These are phyloP conservation scores for Dactylonectria macrodidyma DNA, from an alignment of 2,329 filamentous ascomycete genomes.

Conservation along the genomic window DNA sequence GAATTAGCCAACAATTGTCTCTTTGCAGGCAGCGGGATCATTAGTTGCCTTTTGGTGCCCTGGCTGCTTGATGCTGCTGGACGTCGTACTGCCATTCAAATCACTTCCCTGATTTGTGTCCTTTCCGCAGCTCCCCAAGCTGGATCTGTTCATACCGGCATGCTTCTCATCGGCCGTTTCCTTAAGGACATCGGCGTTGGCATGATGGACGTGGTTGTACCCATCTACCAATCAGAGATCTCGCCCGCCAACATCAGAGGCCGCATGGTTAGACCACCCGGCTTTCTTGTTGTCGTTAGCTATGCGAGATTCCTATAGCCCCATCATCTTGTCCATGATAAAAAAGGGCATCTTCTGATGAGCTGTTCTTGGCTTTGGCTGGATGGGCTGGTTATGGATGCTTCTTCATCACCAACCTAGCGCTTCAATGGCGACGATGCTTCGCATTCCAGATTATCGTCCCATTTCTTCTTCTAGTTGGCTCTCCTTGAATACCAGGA, in stretches of 20 bases:
- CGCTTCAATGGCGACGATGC: not conserved
- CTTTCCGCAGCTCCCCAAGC: constrained; percentile 59
- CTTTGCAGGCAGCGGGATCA: constrained; percentile 9
- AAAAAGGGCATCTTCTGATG: not conserved
- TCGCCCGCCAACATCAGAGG: constrained; percentile 15
- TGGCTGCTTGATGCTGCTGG: constrained; percentile 4
- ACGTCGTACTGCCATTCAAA: constrained; percentile 7
- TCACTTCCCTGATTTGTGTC: constrained; percentile 25
- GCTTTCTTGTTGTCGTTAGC: constrained; percentile 12
- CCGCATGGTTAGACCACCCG: constrained; percentile 4
- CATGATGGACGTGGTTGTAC: constrained; percentile 46
- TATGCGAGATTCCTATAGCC: not conserved
- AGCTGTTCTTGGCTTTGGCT: constrained; percentile 1
- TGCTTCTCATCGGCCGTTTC: constrained; percentile 57
- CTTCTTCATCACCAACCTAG: constrained; percentile 10
- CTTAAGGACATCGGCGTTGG: constrained; percentile 58
- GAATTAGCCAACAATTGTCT: constrained; percentile 8
- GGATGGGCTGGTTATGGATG: constrained; percentile 13
- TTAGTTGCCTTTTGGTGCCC: constrained; percentile 6
- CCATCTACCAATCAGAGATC: constrained; percentile 21
- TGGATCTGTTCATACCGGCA: constrained; percentile 54
- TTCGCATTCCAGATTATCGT: constrained; percentile 8
- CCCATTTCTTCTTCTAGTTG: not conserved
- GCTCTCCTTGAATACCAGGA: constrained; percentile 1
- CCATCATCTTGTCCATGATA: not conserved